These are phyloP conservation scores for Botrytis cinerea DNA, from an alignment of 2,329 filamentous ascomycete species.

Conservation along the genomic window DNA sequence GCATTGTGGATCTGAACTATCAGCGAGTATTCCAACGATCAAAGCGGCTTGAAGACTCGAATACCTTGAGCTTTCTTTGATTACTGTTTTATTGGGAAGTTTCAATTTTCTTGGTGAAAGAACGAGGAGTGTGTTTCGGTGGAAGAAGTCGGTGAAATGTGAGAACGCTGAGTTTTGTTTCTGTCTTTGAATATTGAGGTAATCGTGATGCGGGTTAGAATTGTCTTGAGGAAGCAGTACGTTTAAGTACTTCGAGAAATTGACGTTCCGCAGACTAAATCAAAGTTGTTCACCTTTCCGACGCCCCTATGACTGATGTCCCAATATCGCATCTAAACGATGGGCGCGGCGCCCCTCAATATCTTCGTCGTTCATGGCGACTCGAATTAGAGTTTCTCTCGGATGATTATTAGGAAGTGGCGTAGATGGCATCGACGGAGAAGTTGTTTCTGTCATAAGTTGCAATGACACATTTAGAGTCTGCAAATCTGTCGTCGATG, in stretches of 20 bases:
- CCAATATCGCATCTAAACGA: neutral
- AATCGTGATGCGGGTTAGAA: neutral
- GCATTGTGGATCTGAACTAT: neutral
- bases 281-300: neutral
- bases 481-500: neutral
- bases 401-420: neutral
- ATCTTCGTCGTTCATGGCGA: neutral
- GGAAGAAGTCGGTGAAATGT: neutral
- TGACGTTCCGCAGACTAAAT: neutral
- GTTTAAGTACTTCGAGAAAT: neutral
- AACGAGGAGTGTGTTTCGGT: neutral
- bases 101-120: neutral
- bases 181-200: neutral
- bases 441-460: neutral
- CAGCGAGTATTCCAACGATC: neutral
- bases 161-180: neutral
- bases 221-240: neutral
- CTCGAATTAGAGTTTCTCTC: neutral
- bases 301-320: neutral
- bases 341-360: neutral
- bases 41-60: neutral
- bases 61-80: conserved; percentile 3
- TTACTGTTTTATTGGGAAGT: neutral
- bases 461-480: neutral
- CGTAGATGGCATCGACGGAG: neutral